Conservation (phyloP, 768 basidiomycete species). For the Pulveroboletus sp. region DNA sequence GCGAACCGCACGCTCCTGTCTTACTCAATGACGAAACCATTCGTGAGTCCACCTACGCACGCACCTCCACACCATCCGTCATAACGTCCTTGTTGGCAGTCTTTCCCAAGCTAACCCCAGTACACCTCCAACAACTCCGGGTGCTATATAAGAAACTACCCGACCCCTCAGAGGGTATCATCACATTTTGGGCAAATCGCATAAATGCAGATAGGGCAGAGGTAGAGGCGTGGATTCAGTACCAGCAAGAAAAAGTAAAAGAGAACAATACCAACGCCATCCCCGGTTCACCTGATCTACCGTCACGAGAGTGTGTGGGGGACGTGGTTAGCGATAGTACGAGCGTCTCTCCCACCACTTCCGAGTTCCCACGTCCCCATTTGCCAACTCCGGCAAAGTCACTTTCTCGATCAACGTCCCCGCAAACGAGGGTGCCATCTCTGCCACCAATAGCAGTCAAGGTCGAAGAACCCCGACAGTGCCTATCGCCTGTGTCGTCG, state of each 20-base stretch:
- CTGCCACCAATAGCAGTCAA: slow-evolving; percentile 30
- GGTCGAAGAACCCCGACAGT: slow-evolving; percentile 14
- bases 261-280: not conserved
- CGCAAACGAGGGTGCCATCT: slow-evolving; percentile 17
- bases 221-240: slow-evolving; percentile 23
- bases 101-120: slow-evolving; percentile 23
- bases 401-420: slow-evolving; percentile 13
- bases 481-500: not conserved
- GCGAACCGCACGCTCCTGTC: not conserved
- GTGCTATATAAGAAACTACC: slow-evolving; percentile 11
- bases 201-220: slow-evolving; percentile 17
- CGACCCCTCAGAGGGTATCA: slow-evolving; percentile 17
- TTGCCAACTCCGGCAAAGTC: slow-evolving; percentile 29
- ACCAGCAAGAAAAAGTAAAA: slow-evolving; percentile 26
- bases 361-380: slow-evolving; percentile 17
- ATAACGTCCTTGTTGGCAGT: slow-evolving; percentile 6
- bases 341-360: slow-evolving; percentile 15
- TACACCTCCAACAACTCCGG: slow-evolving; percentile 21
- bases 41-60: slow-evolving; percentile 14
- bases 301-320: not conserved
- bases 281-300: slow-evolving; percentile 13
- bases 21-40: slow-evolving; percentile 23
- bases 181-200: slow-evolving; percentile 26
- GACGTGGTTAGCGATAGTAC: not conserved
- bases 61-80: slow-evolving; percentile 4